phyloP scores from a whole-genome alignment of 2,329 filamentous ascomycete species.

The Aspergillus felis region DNA sequence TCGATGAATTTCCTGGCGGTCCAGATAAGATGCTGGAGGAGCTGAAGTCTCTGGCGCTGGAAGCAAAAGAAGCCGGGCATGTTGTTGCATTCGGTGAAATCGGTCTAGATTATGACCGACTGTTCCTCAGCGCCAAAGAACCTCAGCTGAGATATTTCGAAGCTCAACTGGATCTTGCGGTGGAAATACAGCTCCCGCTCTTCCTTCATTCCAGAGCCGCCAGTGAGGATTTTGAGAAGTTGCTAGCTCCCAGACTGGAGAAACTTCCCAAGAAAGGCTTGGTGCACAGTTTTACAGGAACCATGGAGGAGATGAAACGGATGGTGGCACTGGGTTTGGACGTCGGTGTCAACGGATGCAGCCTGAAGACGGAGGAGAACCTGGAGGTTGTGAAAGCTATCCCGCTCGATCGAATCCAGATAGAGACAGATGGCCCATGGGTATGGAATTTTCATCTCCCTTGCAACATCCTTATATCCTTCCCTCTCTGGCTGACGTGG shows the following conservation, averaged over 20 bases:
- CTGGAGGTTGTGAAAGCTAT: constrained; percentile 77
- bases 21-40: constrained; percentile 47
- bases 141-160: constrained; percentile 83
- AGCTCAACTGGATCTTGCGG: constrained; percentile 73
- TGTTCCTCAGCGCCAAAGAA: constrained; percentile 74
- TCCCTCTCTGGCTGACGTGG: constrained; percentile 1
- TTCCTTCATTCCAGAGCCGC: constrained; percentile 92
- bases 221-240: constrained; percentile 72
- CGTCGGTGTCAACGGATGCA: constrained; percentile 95
- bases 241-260: constrained; percentile 63
- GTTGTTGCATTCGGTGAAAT: constrained; percentile 88
- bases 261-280: constrained; percentile 71
- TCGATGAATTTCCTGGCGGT: constrained; percentile 57
- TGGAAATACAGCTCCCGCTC: constrained; percentile 73
- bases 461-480: background rate
- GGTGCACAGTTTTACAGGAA: constrained; percentile 94
- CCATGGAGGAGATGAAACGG: constrained; percentile 74
- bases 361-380: constrained; percentile 90
- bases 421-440: constrained; percentile 97
- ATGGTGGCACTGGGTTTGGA: constrained; percentile 78
- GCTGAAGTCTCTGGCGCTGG: constrained; percentile 61
- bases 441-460: constrained; percentile 23
- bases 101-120: constrained; percentile 90
- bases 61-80: constrained; percentile 55
- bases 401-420: constrained; percentile 74